Conservation (phyloP, 2,329 filamentous ascomycete species). For the Venturia oleaginea region DNA sequence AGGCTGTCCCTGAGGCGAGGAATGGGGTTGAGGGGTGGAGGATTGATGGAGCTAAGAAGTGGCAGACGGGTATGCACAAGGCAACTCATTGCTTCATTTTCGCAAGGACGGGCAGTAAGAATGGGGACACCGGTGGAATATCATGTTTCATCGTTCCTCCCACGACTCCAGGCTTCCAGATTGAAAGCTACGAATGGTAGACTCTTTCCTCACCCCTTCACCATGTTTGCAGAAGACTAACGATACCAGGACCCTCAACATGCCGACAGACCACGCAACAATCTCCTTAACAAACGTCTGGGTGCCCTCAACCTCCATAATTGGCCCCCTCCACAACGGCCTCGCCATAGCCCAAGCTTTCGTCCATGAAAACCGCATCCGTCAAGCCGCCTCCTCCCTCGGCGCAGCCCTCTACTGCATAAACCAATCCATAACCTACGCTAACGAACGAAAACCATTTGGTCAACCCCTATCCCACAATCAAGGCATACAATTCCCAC, state of each 20-base stretch:
- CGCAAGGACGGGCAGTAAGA: slow-evolving; percentile 46
- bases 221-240: background rate
- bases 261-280: slow-evolving; percentile 58
- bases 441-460: slow-evolving; percentile 45
- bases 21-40: slow-evolving; percentile 41
- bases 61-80: slow-evolving; percentile 55
- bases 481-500: slow-evolving; percentile 55
- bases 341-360: slow-evolving; percentile 56
- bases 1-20: slow-evolving; percentile 35
- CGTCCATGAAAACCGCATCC: slow-evolving; percentile 56
- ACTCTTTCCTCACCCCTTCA: background rate
- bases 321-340: slow-evolving; percentile 45
- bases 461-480: slow-evolving; percentile 49
- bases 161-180: slow-evolving; percentile 42
- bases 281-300: slow-evolving; percentile 48
- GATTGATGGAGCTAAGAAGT: slow-evolving; percentile 53
- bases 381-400: slow-evolving; percentile 53
- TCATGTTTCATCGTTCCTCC: slow-evolving; percentile 52
- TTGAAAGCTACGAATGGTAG: slow-evolving; percentile 49
- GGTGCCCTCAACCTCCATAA: slow-evolving; percentile 43
- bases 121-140: slow-evolving; percentile 47
- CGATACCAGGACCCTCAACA: slow-evolving; percentile 47
- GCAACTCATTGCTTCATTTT: slow-evolving; percentile 56
- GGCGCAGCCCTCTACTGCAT: slow-evolving; percentile 53
- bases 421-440: slow-evolving; percentile 47